Evolutionary conservation across 352 stramenopile species (phyloP).

Genomic region (Pythium aquatile): DNA sequence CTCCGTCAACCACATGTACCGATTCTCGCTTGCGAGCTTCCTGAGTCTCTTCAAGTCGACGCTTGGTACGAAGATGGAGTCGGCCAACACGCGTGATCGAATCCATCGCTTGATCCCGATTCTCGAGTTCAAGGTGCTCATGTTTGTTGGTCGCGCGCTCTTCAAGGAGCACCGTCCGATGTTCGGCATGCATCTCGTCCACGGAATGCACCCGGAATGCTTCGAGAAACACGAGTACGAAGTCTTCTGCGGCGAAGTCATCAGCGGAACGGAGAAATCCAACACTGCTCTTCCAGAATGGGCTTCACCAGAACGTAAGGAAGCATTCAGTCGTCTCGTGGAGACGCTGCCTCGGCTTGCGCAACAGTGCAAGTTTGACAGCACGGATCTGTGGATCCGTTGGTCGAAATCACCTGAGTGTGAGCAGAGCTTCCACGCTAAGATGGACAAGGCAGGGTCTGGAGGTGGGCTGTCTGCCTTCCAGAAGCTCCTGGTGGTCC

Average conservation of each 20-base stretch:
- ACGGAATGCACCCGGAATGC: constrained; percentile 90
- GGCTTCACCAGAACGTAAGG: constrained; percentile 82
- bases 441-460: constrained; percentile 61
- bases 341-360: constrained; percentile 71
- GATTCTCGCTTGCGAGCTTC: constrained; percentile 92
- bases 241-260: constrained; percentile 89
- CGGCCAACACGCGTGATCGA: constrained; percentile 66
- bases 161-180: constrained; percentile 94
- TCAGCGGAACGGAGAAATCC: constrained; percentile 37
- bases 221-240: constrained; percentile 94
- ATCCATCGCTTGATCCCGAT: constrained; percentile 84
- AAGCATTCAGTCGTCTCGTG: constrained; percentile 76
- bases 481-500: constrained; percentile 92
- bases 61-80: constrained; percentile 81
- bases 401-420: constrained; percentile 90
- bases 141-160: constrained; percentile 89
- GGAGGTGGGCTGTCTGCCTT: constrained; percentile 77
- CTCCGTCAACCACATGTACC: constrained; percentile 94
- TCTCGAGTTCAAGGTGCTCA: constrained; percentile 88
- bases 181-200: constrained; percentile 93
- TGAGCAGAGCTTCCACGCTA: constrained; percentile 90
- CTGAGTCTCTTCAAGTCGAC: constrained; percentile 85
- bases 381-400: constrained; percentile 82
- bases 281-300: constrained; percentile 54
- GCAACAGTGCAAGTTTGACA: constrained; percentile 81